These are phyloP conservation scores for Myrica gale DNA, from an alignment of 306 rosid species.

Conservation along the genomic window DNA sequence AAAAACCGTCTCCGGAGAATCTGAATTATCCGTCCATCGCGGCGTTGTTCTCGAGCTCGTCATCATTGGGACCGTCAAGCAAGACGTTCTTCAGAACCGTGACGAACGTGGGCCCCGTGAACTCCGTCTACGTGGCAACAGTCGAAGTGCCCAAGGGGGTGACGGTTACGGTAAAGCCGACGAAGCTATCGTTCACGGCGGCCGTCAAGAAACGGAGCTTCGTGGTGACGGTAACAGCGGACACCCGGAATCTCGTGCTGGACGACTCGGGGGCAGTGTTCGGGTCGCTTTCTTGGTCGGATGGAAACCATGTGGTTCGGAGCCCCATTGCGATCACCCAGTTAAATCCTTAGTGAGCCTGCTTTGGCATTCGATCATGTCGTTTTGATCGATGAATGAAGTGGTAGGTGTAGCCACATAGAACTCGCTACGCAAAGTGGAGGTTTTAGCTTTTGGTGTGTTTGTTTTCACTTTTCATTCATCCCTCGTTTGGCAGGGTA, in stretches of 20 bases:
- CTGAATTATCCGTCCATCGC: conserved; percentile 76
- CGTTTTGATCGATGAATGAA: conserved; percentile 36
- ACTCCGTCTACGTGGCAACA: conserved; percentile 47
- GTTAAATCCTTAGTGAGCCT: conserved; percentile 52
- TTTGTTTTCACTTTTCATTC: background rate
- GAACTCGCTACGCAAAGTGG: background rate
- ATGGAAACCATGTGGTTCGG: conserved; percentile 81
- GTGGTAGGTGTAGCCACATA: background rate
- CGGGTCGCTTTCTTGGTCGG: conserved; percentile 77
- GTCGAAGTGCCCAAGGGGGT: conserved; percentile 62
- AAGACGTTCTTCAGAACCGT: conserved; percentile 61
- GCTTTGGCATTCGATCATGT: conserved; percentile 30
- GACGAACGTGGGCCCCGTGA: conserved; percentile 65
- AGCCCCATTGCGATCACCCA: conserved; percentile 80
- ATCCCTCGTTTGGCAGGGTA: background rate
- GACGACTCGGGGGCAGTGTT: conserved; percentile 71
- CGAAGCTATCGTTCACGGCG: conserved; percentile 53
- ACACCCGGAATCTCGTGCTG: conserved; percentile 42
- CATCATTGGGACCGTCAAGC: conserved; percentile 30
- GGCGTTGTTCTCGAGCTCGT: conserved; percentile 46
- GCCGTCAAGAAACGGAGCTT: conserved; percentile 62
- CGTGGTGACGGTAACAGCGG: conserved; percentile 53
- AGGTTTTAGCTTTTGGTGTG: background rate
- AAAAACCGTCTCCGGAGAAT: conserved; percentile 58
- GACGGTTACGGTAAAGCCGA: conserved; percentile 65